A percentile compares a stretch with the other conserved stretches of the same genome.
Conservation (phyloP, 345 rosid genomes). For the rapeseed (Brassica napus) region DNA sequence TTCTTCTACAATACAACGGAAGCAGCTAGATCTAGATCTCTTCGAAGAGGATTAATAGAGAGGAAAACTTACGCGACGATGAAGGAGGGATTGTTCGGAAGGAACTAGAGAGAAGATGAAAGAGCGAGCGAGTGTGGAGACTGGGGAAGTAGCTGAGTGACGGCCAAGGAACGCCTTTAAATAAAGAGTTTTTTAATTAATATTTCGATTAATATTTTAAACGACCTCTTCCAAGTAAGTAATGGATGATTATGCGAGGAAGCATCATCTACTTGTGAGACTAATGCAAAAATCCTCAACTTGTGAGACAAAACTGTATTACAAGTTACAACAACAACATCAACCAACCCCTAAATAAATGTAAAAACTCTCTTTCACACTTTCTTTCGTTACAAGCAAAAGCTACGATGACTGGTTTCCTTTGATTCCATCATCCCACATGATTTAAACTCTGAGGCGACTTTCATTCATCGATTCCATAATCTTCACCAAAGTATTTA, state of each 20-base stretch:
- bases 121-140: neutral
- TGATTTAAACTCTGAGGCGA: neutral
- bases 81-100: neutral
- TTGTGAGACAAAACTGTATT: conserved; percentile 19
- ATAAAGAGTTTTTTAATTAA: neutral
- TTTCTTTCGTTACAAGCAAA: neutral
- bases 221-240: neutral
- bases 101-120: neutral
- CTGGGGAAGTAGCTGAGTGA: neutral
- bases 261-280: too few relatives aligned
- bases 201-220: neutral
- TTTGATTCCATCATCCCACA: conserved; percentile 23
- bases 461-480: conserved; percentile 61
- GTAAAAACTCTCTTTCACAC: neutral
- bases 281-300: neutral
- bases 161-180: neutral
- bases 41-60: neutral
- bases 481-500: conserved; percentile 87
- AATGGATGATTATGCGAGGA: neutral
- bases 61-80: neutral
- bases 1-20: neutral
- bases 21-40: neutral
- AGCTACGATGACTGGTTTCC: conserved; percentile 18
- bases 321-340: conserved; percentile 39
- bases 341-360: conserved; percentile 18